A percentile compares a stretch with the other conserved stretches of the same genome.
phyloP scores from a whole-genome alignment of 2,329 filamentous ascomycete genomes.

The Colletotrichum truncatum region DNA sequence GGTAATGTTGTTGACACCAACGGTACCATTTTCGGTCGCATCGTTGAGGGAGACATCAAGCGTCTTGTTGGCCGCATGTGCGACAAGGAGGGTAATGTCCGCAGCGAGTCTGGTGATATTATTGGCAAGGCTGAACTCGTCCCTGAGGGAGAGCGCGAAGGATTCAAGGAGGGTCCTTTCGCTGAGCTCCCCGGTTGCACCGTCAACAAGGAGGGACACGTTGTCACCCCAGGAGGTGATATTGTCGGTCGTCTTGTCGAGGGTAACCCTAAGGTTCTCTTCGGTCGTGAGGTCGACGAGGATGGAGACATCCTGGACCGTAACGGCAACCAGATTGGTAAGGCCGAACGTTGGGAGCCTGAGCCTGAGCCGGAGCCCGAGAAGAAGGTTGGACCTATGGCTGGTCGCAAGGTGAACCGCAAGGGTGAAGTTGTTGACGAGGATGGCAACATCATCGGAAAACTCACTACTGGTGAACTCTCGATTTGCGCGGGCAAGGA shows the following conservation, averaged over 20 bases:
- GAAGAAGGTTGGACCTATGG: constrained; percentile 60
- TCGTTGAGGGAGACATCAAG: constrained; percentile 73
- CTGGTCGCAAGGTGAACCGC: constrained; percentile 64
- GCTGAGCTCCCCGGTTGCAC: constrained; percentile 71
- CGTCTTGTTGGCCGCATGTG: constrained; percentile 74
- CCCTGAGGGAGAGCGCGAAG: constrained; percentile 71
- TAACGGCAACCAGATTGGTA: constrained; percentile 69
- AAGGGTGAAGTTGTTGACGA: constrained; percentile 68
- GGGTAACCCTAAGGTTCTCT: constrained; percentile 77
- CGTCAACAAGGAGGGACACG: constrained; percentile 74
- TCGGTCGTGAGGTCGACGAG: constrained; percentile 79
- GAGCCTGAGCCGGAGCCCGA: constrained; percentile 57
- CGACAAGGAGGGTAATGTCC: constrained; percentile 76
- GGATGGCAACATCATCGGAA: constrained; percentile 70
- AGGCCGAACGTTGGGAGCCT: constrained; percentile 66
- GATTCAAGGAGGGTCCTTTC: constrained; percentile 73
- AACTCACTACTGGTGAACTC: constrained; percentile 74
- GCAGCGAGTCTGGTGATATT: constrained; percentile 77
- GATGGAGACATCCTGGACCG: constrained; percentile 85
- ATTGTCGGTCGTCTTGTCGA: constrained; percentile 76
- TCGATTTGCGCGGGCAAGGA: constrained; percentile 73
- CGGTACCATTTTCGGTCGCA: constrained; percentile 68
- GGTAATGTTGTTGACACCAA: constrained; percentile 67
- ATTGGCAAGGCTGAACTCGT: constrained; percentile 75
- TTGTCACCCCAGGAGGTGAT: constrained; percentile 73